Percentiles rank a stretch among this genome's conserved stretches.
phyloP scores from a whole-genome alignment of 768 basidiomycete species.

The Suillus cothurnatus region DNA sequence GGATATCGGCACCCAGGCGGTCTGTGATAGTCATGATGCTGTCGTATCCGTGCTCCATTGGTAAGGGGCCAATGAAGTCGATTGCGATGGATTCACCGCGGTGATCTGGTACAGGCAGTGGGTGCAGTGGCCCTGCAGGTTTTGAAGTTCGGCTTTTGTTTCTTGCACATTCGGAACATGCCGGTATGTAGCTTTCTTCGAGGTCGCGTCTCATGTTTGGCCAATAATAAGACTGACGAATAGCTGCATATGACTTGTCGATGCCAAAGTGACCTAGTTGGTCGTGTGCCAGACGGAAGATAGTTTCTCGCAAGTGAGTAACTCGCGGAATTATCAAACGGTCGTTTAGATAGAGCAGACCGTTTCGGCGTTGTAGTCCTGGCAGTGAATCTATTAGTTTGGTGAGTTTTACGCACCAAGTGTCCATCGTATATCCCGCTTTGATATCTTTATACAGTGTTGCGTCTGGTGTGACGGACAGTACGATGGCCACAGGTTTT shows the following conservation, averaged over 20 bases:
- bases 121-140: slow-evolving; percentile 21
- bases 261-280: not conserved
- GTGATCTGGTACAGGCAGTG: slow-evolving; percentile 23
- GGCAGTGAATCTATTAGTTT: not conserved
- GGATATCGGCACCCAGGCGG: slow-evolving; percentile 9
- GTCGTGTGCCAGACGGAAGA: slow-evolving; percentile 13
- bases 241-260: not conserved
- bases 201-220: not conserved
- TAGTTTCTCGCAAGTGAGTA: slow-evolving; percentile 21
- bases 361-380: slow-evolving; percentile 22
- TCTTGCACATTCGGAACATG: slow-evolving; percentile 25
- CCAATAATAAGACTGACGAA: rapidly evolving
- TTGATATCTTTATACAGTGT: not conserved
- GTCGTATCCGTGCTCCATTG: slow-evolving; percentile 30
- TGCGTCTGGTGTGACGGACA: not conserved
- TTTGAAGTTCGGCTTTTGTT: slow-evolving; percentile 22
- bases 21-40: slow-evolving; percentile 25
- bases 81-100: slow-evolving; percentile 10
- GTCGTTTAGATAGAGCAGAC: slow-evolving; percentile 33
- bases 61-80: slow-evolving; percentile 38
- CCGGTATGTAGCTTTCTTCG: slow-evolving; percentile 22
- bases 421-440: slow-evolving; percentile 10
- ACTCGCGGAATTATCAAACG: slow-evolving; percentile 2
- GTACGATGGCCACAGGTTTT: rapidly evolving
- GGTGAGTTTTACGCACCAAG: not conserved